phyloP scores from a whole-genome alignment of 495 filamentous ascomycete species.

The Aspergillus wentii region DNA sequence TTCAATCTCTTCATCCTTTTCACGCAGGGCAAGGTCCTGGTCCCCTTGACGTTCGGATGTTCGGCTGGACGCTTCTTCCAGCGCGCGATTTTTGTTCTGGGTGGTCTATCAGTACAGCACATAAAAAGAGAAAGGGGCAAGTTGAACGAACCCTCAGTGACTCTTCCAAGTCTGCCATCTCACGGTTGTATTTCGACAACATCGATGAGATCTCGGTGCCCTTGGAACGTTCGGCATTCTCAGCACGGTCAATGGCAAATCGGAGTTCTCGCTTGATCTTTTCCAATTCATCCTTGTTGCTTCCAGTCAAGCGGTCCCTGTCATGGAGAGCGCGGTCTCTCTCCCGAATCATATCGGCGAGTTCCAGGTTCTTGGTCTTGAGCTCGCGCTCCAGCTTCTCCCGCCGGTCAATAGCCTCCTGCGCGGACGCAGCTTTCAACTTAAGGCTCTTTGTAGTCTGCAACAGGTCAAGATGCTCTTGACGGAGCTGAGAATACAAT shows the following conservation, averaged over 20 bases:
- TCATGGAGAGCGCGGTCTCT: conserved; percentile 93
- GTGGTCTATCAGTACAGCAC: conserved; percentile 6
- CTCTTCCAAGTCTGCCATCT: conserved; percentile 95
- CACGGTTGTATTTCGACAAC: conserved; percentile 91
- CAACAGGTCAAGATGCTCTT: conserved; percentile 90
- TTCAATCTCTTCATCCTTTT: conserved; percentile 96
- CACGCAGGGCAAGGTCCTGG: conserved; percentile 73
- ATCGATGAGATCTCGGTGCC: conserved; percentile 90
- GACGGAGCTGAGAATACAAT: conserved; percentile 90
- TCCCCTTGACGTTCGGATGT: conserved; percentile 78
- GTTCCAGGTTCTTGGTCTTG: conserved; percentile 96
- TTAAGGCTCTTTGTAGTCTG: conserved; percentile 95
- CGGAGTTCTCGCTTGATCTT: conserved; percentile 96
- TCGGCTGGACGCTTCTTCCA: conserved; percentile 79
- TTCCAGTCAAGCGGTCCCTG: conserved; percentile 75
- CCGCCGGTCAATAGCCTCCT: conserved; percentile 90
- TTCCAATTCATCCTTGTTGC: conserved; percentile 88
- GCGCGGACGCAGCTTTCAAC: conserved; percentile 91
- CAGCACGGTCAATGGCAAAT: conserved; percentile 85
- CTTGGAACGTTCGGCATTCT: conserved; percentile 88
- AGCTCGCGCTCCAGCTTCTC: conserved; percentile 96
- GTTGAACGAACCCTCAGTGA: conserved; percentile 57
- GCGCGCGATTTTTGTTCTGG: conserved; percentile 72
- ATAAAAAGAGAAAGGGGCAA: neutral
- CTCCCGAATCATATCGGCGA: conserved; percentile 98